Evolutionary conservation across 371 early-diverging fungal species (phyloP).

Genomic region (Actinomucor elegans): DNA sequence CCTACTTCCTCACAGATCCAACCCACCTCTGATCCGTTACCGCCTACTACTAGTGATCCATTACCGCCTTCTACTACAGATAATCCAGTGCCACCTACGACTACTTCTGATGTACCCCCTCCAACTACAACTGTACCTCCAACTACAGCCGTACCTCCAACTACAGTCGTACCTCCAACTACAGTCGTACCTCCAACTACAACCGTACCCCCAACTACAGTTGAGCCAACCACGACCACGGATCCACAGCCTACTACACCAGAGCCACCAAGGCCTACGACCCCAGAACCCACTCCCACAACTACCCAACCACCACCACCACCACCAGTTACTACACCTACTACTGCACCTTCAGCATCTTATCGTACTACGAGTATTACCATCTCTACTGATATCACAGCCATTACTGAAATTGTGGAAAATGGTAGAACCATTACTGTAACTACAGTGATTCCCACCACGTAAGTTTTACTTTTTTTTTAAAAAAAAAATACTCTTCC

Average conservation of each 20-base stretch:
- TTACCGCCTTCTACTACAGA: background rate
- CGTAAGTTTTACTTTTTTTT: slow-evolving; percentile 20
- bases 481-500: too few relatives aligned
- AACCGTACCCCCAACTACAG: background rate
- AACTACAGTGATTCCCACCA: slow-evolving; percentile 32
- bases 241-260: too few relatives aligned
- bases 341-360: background rate
- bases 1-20: too few relatives aligned
- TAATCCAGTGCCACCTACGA: background rate
- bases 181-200: background rate
- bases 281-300: slow-evolving; percentile 1
- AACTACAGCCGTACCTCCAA: background rate
- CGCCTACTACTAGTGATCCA: too few relatives aligned
- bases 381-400: slow-evolving; percentile 21
- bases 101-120: background rate
- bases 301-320: slow-evolving; percentile 4
- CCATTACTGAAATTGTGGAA: slow-evolving; percentile 20
- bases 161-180: background rate
- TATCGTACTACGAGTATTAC: slow-evolving; percentile 18
- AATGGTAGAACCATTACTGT: slow-evolving; percentile 29
- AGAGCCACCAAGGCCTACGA: background rate
- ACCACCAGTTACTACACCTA: background rate
- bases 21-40: too few relatives aligned
- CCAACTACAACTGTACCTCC: background rate
- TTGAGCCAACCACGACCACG: too few relatives aligned